A percentile compares a stretch with the other conserved stretches of the same genome.
Evolutionary conservation across 2,329 filamentous ascomycete species (phyloP).

Genomic region (Nemania sp.): DNA sequence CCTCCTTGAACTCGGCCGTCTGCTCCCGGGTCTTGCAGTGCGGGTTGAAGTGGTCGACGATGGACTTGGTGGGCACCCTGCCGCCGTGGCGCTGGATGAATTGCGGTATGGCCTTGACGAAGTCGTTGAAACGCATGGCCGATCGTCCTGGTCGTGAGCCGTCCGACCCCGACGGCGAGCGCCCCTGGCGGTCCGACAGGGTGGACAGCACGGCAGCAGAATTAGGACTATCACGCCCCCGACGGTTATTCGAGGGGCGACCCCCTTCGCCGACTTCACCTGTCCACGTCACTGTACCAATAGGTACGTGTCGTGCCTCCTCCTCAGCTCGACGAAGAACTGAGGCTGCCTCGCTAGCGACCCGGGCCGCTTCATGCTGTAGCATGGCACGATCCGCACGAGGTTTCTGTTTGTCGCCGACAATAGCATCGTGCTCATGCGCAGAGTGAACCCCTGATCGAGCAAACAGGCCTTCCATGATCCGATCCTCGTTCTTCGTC

Average conservation of each 20-base stretch:
- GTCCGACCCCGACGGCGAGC: conserved; percentile 48
- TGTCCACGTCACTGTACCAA: conserved; percentile 93
- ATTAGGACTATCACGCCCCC: conserved; percentile 54
- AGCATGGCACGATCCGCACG: conserved; percentile 78
- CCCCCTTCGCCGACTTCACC: conserved; percentile 81
- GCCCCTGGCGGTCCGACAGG: conserved; percentile 61
- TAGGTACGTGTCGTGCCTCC: conserved; percentile 71
- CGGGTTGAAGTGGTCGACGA: conserved; percentile 88
- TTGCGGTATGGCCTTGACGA: conserved; percentile 63
- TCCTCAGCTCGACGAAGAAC: conserved; percentile 76
- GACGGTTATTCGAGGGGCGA: conserved; percentile 62
- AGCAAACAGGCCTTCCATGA: conserved; percentile 89
- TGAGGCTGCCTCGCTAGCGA: conserved; percentile 77
- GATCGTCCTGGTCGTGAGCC: conserved; percentile 41
- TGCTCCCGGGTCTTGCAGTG: conserved; percentile 72
- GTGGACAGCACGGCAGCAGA: conserved; percentile 61
- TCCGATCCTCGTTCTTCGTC: conserved; percentile 67
- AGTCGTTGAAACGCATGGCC: conserved; percentile 40
- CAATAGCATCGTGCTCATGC: conserved; percentile 89
- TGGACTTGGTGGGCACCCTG: conserved; percentile 77
- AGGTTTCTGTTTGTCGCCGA: conserved; percentile 73
- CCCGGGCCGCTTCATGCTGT: conserved; percentile 77
- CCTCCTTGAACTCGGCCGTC: conserved; percentile 79
- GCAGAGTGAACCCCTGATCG: conserved; percentile 86
- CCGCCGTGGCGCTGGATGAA: conserved; percentile 81